Evolutionary conservation across 108 stramenopile genomes (phyloP).

Genomic region (Skeletonema marinoi): DNA sequence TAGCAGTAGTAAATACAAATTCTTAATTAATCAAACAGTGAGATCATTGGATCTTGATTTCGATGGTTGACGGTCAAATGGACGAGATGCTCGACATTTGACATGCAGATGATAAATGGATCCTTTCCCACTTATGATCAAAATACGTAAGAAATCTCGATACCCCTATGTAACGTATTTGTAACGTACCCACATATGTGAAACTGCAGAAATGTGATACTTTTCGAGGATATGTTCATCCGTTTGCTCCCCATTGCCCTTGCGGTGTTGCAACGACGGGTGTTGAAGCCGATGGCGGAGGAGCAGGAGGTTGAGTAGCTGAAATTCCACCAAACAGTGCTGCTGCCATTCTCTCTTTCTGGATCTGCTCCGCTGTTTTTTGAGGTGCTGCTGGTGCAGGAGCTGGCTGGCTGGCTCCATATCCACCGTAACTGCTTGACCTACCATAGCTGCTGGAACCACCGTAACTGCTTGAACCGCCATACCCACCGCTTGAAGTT

Average conservation of each 20-base stretch:
- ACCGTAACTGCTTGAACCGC: neutral
- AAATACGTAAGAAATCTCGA: too few relatives aligned
- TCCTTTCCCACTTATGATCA: too few relatives aligned
- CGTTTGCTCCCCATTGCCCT: neutral
- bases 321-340: constrained; percentile 94
- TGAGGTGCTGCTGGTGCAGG: constrained; percentile 45
- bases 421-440: constrained; percentile 49
- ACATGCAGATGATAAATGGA: too few relatives aligned
- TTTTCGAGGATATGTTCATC: too few relatives aligned
- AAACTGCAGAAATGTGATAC: too few relatives aligned
- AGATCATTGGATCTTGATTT: too few relatives aligned
- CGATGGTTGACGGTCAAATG: too few relatives aligned
- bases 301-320: constrained; percentile 44
- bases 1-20: too few relatives aligned
- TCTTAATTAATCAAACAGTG: too few relatives aligned
- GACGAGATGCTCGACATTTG: too few relatives aligned
- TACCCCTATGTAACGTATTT: too few relatives aligned
- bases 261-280: constrained; percentile 17
- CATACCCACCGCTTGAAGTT: neutral
- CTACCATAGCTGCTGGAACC: neutral
- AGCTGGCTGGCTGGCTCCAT: constrained; percentile 38
- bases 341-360: constrained; percentile 95
- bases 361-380: constrained; percentile 83
- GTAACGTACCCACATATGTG: too few relatives aligned
- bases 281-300: constrained; percentile 47